phyloP scores from a whole-genome alignment of 164 flowering plant species.

The Aristolochia californica region DNA sequence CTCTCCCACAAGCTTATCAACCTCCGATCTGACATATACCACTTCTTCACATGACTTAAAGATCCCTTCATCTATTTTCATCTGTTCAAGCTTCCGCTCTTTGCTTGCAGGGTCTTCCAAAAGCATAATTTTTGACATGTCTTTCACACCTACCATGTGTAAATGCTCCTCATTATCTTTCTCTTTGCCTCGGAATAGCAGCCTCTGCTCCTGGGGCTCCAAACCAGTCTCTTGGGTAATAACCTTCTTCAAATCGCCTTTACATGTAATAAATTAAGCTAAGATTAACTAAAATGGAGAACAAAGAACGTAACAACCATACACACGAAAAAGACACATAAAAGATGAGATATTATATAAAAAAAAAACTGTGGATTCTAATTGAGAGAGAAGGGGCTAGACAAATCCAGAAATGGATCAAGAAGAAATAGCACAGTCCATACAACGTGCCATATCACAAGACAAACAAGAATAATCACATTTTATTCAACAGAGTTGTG shows the following conservation, averaged over 20 bases:
- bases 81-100: conserved; percentile 24
- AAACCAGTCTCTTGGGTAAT: conserved; percentile 38
- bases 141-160: conserved; percentile 42
- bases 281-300: background rate
- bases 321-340: background rate
- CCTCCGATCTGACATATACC: conserved; percentile 43
- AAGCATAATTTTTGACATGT: conserved; percentile 41
- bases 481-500: too few relatives aligned
- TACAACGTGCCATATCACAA: too few relatives aligned
- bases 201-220: conserved; percentile 37
- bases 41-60: conserved; percentile 41
- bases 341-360: too few relatives aligned
- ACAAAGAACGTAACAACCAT: background rate
- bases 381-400: too few relatives aligned
- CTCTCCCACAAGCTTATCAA: conserved; percentile 56
- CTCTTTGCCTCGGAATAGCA: conserved; percentile 53
- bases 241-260: conserved; percentile 49
- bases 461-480: too few relatives aligned
- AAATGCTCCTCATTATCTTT: conserved; percentile 38
- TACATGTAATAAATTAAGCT: background rate
- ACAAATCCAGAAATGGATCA: background rate
- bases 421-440: background rate
- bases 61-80: conserved; percentile 20
- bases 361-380: too few relatives aligned
- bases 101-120: conserved; percentile 37